phyloP scores from a whole-genome alignment of 768 basidiomycete genomes.

The Suillus alpinus region DNA sequence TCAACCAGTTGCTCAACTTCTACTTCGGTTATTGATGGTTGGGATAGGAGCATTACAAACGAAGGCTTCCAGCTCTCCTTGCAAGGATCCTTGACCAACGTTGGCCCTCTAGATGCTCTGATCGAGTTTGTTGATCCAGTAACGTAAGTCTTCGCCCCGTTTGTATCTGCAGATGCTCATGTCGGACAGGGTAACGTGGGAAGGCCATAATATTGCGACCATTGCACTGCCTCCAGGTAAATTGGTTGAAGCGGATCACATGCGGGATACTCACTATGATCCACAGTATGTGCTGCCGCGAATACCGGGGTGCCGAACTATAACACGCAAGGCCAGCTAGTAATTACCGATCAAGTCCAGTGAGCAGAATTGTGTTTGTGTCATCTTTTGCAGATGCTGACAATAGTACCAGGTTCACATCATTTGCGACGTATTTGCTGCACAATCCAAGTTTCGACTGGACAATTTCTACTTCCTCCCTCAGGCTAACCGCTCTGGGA shows the following conservation, averaged over 20 bases:
- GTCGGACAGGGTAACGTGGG: slow-evolving; percentile 52
- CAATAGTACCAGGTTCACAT: slow-evolving; percentile 47
- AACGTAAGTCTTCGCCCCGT: slow-evolving; percentile 37
- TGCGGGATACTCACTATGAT: not conserved
- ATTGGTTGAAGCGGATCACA: slow-evolving; percentile 6
- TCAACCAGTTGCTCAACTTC: not conserved
- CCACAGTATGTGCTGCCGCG: slow-evolving; percentile 62
- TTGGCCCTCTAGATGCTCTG: slow-evolving; percentile 66
- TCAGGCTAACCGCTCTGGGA: slow-evolving; percentile 63
- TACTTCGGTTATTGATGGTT: slow-evolving; percentile 42
- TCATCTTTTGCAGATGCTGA: not conserved
- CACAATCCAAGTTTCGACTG: slow-evolving; percentile 65
- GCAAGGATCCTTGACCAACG: slow-evolving; percentile 55
- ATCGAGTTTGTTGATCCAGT: slow-evolving; percentile 67
- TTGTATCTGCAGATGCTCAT: not conserved
- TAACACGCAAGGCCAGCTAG: slow-evolving; percentile 45
- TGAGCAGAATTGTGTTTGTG: slow-evolving; percentile 28
- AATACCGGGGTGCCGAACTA: slow-evolving; percentile 67
- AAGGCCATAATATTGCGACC: slow-evolving; percentile 59
- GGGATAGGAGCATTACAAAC: slow-evolving; percentile 53
- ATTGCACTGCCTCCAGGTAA: slow-evolving; percentile 60
- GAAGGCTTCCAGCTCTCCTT: slow-evolving; percentile 63
- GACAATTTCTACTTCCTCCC: slow-evolving; percentile 64
- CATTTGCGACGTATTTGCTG: slow-evolving; percentile 62
- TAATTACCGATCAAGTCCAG: slow-evolving; percentile 51